Evolutionary conservation across 1,284 basidiomycete genomes (phyloP).

Genomic region (Taiwanofungus camphoratus): DNA sequence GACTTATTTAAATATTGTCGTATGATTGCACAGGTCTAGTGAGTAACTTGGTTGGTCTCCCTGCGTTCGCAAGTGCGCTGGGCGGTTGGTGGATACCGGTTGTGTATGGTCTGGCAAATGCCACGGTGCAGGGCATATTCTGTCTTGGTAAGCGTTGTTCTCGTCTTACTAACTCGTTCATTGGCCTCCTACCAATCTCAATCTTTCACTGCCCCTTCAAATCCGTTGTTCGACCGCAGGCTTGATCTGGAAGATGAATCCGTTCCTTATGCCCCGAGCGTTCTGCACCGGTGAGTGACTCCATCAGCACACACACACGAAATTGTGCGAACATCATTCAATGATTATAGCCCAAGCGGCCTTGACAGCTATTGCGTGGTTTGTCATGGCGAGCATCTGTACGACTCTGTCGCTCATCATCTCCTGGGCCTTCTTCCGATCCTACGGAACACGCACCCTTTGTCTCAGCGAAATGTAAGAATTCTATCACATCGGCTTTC

Average conservation of each 20-base stretch:
- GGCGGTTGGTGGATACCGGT: constrained; percentile 40
- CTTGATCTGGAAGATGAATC: constrained; percentile 58
- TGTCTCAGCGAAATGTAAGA: constrained; percentile 22
- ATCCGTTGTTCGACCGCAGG: constrained; percentile 31
- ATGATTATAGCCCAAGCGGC: constrained; percentile 39
- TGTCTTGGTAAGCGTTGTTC: constrained; percentile 28
- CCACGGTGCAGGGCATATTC: constrained; percentile 44
- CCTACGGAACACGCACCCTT: constrained; percentile 33
- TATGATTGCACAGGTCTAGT: constrained; percentile 35
- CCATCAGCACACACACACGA: neutral
- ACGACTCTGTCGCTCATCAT: constrained; percentile 46
- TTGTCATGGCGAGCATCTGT: constrained; percentile 45
- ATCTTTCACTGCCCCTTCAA: neutral
- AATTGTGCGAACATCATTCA: neutral
- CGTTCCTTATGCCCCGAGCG: constrained; percentile 45
- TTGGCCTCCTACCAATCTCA: too few species aligned
- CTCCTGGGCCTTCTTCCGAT: constrained; percentile 40
- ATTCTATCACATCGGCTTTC: neutral
- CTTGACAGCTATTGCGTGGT: constrained; percentile 40
- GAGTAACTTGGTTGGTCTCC: constrained; percentile 41
- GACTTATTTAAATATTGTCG: neutral
- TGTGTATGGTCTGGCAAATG: constrained; percentile 41
- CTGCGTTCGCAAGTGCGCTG: constrained; percentile 36
- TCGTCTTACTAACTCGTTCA: neutral
- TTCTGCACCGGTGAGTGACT: constrained; percentile 49